Evolutionary conservation across 2,329 filamentous ascomycete species (phyloP), one percentile per base, ranked within the genome.

Genomic region (Fusarium sp.): DNA sequence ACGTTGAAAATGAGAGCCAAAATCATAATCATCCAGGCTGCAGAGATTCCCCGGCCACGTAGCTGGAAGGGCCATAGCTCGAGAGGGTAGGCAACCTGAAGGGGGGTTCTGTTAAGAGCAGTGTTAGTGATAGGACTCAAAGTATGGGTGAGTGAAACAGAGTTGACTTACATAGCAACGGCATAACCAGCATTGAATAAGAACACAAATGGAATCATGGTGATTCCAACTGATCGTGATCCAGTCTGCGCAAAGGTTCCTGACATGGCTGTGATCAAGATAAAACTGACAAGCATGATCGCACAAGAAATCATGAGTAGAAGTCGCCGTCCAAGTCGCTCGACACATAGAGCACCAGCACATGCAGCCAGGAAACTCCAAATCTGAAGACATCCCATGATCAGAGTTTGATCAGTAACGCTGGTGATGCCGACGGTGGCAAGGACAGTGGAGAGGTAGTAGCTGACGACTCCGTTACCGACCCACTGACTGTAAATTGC

Each of bases 191-290:
- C 64, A 31, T 67, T 67, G 18, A 67, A 67, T 1, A 61, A 20
- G n/a, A 67, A 67, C 10, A 67, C 58, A 13, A 67, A 67, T 0
- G 64, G 64, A 10, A 67, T 67, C 64, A 67, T 67, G 7, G 64
- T 44, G 12, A 67, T 33, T 18, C 64, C 64, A 18, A 67, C 64
- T 14, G 64, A 42, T 12, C 58, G 65, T 3, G 64, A 67, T 25
- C 64, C 64, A 7, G 41, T 62, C 3, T 25, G 36, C 1, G 64
- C 64, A 3, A 67, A 67, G 8, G 46, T 67, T 20, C 64, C 64
- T 5, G 64, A 67, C 13, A 67, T 22, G 3, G 64, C 64, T 17
- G 64, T 67, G 29, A 67, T 67, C 1, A 67, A 13, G 7, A 67
- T 53, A 11, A 67, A 67, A 13, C 64, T 67, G 18, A 62, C 46